Percentiles rank a stretch among this genome's conserved stretches.
Evolutionary conservation across 176 grass and related monocot species (phyloP).

Genomic region (Pharus latifolius): DNA sequence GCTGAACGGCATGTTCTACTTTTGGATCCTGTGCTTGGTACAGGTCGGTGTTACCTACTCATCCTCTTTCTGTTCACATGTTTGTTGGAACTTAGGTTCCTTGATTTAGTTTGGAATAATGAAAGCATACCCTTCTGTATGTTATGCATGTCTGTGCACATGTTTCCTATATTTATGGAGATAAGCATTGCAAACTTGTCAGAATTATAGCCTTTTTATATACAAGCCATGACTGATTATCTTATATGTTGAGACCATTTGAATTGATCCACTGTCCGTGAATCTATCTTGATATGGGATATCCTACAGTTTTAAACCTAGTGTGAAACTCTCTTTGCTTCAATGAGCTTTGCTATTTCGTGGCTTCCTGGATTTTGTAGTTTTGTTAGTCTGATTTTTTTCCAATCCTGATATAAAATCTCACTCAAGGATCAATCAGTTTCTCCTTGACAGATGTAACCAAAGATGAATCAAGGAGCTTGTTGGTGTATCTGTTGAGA

Average conservation of each 20-base stretch:
- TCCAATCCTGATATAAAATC: neutral
- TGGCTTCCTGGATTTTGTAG: too few relatives aligned
- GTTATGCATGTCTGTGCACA: too few relatives aligned
- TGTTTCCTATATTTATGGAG: neutral
- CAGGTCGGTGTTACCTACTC: slow-evolving; percentile 45
- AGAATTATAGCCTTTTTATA: neutral
- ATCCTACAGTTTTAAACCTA: neutral
- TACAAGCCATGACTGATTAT: neutral
- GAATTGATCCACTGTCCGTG: too few relatives aligned
- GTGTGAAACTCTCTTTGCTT: too few relatives aligned
- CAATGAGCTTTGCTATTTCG: too few relatives aligned
- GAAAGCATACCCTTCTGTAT: neutral
- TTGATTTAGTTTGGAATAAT: neutral
- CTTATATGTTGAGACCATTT: too few relatives aligned
- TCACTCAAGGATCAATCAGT: neutral
- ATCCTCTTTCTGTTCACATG: neutral
- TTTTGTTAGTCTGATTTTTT: too few relatives aligned
- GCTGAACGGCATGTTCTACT: slow-evolving; percentile 95
- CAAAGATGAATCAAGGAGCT: neutral
- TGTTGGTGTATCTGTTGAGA: neutral
- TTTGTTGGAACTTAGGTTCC: neutral
- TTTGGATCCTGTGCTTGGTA: slow-evolving; percentile 95
- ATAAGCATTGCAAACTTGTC: too few relatives aligned
- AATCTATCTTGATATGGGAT: neutral
- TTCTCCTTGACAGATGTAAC: neutral